phyloP scores from a whole-genome alignment of 2,329 filamentous ascomycete genomes.

The Nannizziopsis barbatae region DNA sequence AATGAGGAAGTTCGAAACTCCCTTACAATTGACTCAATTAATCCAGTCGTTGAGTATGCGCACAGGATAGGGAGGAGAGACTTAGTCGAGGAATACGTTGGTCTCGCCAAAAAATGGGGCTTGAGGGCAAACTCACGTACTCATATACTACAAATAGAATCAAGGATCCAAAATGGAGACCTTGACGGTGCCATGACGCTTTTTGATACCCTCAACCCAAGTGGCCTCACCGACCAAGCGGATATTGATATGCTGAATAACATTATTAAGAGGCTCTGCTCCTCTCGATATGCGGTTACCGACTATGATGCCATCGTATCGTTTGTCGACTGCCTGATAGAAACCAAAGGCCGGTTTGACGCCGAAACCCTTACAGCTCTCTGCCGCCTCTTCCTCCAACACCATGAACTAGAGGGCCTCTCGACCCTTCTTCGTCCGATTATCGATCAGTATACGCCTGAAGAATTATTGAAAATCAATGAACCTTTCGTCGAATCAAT shows the following conservation, averaged over 20 bases:
- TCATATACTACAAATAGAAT: slow-evolving; percentile 61
- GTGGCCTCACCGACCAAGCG: slow-evolving; percentile 45
- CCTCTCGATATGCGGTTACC: slow-evolving; percentile 62
- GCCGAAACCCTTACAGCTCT: slow-evolving; percentile 63
- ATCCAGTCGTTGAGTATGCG: slow-evolving; percentile 61
- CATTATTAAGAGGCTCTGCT: slow-evolving; percentile 38
- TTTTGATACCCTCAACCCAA: slow-evolving; percentile 43
- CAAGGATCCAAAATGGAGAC: slow-evolving; percentile 62
- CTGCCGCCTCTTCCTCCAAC: slow-evolving; percentile 60
- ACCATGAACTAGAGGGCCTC: slow-evolving; percentile 66
- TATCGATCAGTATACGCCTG: slow-evolving; percentile 28
- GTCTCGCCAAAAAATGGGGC: slow-evolving; percentile 53
- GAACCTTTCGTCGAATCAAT: slow-evolving; percentile 58
- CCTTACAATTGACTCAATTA: slow-evolving; percentile 63
- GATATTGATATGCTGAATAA: slow-evolving; percentile 59
- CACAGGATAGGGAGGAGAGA: slow-evolving; percentile 58
- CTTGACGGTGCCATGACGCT: slow-evolving; percentile 49
- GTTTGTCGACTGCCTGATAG: slow-evolving; percentile 62
- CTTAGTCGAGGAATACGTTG: slow-evolving; percentile 61
- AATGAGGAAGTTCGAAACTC: slow-evolving; percentile 36
- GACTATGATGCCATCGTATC: slow-evolving; percentile 60
- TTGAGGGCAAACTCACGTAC: slow-evolving; percentile 60
- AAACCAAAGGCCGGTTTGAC: slow-evolving; percentile 57
- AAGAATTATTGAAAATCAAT: slow-evolving; percentile 57
- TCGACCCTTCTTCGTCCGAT: slow-evolving; percentile 71